Evolutionary conservation across 352 stramenopile species (phyloP), one percentile per base, ranked within the genome.

Genomic region (Phytophthora ohioensis): DNA sequence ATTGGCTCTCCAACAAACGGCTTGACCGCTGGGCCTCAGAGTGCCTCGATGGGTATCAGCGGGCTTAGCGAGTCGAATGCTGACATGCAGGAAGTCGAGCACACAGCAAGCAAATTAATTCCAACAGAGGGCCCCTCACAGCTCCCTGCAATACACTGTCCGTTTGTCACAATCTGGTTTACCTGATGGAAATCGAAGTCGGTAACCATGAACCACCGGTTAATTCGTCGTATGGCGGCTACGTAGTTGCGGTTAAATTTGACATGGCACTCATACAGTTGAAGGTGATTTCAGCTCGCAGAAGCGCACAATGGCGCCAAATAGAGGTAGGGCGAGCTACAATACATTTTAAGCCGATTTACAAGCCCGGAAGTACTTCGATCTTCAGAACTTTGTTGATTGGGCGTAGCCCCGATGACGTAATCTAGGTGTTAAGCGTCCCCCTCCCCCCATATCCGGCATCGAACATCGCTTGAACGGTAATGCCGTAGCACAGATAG

Each of bases 41-140:
- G 8, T 71, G 55, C 34, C 71, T 66, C 27, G 35, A 71, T 53
- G 41, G 51, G n/a, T 75, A 75, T 64, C 60, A n/a, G 17, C 8
- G 10, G 55, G 61, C 9, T 32, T 67, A 13, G 54, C 67, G 15
- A 49, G 5, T 11, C 45, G 35, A n/a, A 71, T 75, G 60, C 49
- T 71, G 31, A 34, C 21, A 38, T 43, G 42, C 42, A 60, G 32
- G 55, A 35, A 63, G 43, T 71, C 48, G 21, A 41, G 0, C 6
- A 38, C 36, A 1, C 49, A 41, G 31, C 11, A 13, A 71, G 21
- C 39, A 21, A 67, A 47, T 38, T 32, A 62, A 47, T 8, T 41
- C 13, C 13, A 70, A 27, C 38, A 48, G 67, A 56, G 64, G 64
- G 64, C 56, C 48, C 56, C 41, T 71, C 64, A 56, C 54, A 46